These are phyloP conservation scores for Thalassiosira hispida DNA, from an alignment of 352 stramenopile genomes.

Conservation along the genomic window DNA sequence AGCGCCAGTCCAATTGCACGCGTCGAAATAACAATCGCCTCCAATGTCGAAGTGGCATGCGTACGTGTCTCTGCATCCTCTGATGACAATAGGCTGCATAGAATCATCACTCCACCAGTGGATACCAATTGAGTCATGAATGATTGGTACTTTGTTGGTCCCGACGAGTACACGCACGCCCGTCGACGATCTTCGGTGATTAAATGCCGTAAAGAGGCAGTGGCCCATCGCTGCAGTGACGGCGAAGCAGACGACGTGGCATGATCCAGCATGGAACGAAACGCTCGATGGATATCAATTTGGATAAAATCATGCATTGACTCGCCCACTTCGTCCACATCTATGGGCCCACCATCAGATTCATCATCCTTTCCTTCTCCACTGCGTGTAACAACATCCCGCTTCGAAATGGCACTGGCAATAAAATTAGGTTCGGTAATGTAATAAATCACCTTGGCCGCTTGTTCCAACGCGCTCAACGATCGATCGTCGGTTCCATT, in stretches of 20 bases:
- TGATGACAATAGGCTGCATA: constrained; percentile 67
- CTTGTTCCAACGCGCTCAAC: constrained; percentile 46
- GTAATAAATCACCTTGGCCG: constrained; percentile 53
- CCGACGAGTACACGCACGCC: constrained; percentile 38
- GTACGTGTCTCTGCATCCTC: constrained; percentile 78
- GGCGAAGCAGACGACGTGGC: constrained; percentile 60
- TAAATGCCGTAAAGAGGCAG: constrained; percentile 68
- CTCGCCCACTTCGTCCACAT: constrained; percentile 28
- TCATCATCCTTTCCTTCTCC: neutral
- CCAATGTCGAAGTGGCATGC: constrained; percentile 70
- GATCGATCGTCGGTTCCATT: constrained; percentile 42
- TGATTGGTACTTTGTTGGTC: constrained; percentile 58
- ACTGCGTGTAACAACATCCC: neutral
- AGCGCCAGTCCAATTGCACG: constrained; percentile 60
- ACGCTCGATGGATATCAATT: constrained; percentile 67
- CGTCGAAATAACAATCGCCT: constrained; percentile 61
- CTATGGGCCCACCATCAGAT: constrained; percentile 24
- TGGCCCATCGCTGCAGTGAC: constrained; percentile 76
- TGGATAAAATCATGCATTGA: constrained; percentile 16
- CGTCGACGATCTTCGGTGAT: constrained; percentile 74
- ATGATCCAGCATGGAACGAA: constrained; percentile 78
- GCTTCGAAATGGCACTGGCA: constrained; percentile 14
- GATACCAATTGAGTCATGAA: constrained; percentile 71
- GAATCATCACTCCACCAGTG: constrained; percentile 77
- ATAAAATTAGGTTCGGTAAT: constrained; percentile 56